Conservation (phyloP, 352 stramenopile genomes). For the Aphanomyces astaci region DNA sequence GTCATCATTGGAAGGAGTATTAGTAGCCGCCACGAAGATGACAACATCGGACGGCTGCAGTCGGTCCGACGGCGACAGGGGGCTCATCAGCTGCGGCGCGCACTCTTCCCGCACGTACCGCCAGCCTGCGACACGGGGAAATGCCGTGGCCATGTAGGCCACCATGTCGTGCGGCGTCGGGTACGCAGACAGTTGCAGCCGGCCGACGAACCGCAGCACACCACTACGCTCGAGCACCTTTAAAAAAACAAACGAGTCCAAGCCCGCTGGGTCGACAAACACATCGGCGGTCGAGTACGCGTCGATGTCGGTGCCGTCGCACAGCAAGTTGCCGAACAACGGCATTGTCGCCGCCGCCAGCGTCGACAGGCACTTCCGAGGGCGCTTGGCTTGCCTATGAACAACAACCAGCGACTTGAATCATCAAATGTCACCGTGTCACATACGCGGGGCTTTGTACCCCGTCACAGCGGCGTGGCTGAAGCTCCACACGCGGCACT, state of each 20-base stretch:
- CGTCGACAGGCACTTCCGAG: constrained; percentile 52
- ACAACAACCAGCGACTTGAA: too few relatives aligned
- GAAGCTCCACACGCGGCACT: constrained; percentile 58
- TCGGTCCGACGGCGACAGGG: constrained; percentile 31
- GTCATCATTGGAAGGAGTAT: constrained; percentile 22
- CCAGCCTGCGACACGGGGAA: neutral
- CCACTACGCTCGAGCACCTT: constrained; percentile 46
- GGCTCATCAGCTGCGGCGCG: constrained; percentile 44
- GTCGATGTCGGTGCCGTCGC: constrained; percentile 73
- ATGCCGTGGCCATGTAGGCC: constrained; percentile 34
- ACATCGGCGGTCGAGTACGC: constrained; percentile 76
- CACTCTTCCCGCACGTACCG: constrained; percentile 59
- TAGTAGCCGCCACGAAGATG: constrained; percentile 34
- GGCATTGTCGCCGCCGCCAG: constrained; percentile 35
- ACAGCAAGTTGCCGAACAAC: constrained; percentile 62
- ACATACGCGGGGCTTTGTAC: neutral
- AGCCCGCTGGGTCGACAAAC: constrained; percentile 45
- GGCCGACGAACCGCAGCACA: constrained; percentile 39
- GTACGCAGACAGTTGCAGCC: constrained; percentile 30
- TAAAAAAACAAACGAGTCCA: constrained; percentile 56
- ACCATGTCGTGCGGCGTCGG: constrained; percentile 38
- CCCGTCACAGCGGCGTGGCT: constrained; percentile 68
- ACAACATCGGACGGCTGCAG: constrained; percentile 56
- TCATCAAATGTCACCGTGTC: too few relatives aligned
- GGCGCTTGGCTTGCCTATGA: constrained; percentile 53